Evolutionary conservation across 176 grass and related monocot species (phyloP).

Genomic region (Oryza officinalis): DNA sequence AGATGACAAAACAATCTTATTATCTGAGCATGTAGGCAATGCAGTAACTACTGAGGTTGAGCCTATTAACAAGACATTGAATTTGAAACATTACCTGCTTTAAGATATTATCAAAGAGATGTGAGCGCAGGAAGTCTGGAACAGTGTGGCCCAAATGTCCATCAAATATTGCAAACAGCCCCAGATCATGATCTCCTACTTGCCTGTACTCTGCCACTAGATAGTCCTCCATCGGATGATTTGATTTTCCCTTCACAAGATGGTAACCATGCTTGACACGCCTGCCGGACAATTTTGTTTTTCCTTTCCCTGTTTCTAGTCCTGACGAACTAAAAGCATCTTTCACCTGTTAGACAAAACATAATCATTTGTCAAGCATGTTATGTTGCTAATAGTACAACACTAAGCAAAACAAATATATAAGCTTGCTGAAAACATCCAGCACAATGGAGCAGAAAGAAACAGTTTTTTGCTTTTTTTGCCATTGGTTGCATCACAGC

Average conservation of each 20-base stretch:
- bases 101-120: constrained; percentile 96
- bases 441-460: not conserved
- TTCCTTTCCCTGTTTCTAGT: constrained; percentile 88
- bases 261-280: constrained; percentile 79
- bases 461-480: not conserved
- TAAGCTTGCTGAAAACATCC: constrained; percentile 3
- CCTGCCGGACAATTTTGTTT: constrained; percentile 75
- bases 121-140: constrained; percentile 60
- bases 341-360: constrained; percentile 62
- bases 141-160: constrained; percentile 87
- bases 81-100: constrained; percentile 68
- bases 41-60: not conserved
- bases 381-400: not conserved
- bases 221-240: constrained; percentile 93
- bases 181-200: constrained; percentile 63
- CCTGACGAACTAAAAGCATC: constrained; percentile 73
- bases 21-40: constrained; percentile 17
- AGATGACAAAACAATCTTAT: constrained; percentile 4
- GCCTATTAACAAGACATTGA: not conserved
- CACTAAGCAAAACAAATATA: constrained; percentile 18
- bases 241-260: constrained; percentile 89
- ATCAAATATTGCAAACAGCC: constrained; percentile 92
- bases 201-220: constrained; percentile 82
- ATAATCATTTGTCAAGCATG: constrained; percentile 14
- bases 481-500: not conserved